phyloP scores from a whole-genome alignment of 176 grass and related monocot species.

The Carex pumila region DNA sequence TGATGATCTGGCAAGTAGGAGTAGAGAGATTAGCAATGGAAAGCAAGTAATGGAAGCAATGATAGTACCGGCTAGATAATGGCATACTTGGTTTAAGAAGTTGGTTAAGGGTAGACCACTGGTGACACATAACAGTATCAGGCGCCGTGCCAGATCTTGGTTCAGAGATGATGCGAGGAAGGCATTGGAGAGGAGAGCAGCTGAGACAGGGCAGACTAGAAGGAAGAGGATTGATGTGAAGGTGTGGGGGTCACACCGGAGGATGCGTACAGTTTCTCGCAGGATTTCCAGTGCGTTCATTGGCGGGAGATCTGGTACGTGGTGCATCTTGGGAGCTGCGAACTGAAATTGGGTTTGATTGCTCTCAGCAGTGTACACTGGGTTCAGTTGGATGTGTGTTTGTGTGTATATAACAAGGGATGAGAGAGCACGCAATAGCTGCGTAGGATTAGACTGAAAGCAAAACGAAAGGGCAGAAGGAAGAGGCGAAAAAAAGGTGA shows the following conservation, averaged over 20 bases:
- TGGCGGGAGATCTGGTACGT: constrained; percentile 26
- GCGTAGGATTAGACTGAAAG: neutral
- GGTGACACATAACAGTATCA: constrained; percentile 37
- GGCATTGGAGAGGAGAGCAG: constrained; percentile 56
- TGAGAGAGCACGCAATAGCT: neutral
- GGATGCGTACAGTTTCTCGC: constrained; percentile 76
- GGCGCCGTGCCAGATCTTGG: constrained; percentile 39
- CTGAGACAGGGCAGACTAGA: constrained; percentile 83
- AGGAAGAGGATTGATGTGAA: constrained; percentile 73
- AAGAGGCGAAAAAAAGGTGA: constrained; percentile 29
- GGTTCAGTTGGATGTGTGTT: neutral
- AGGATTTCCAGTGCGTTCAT: constrained; percentile 93
- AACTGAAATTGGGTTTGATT: constrained; percentile 4
- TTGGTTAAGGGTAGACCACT: constrained; percentile 63
- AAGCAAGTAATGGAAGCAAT: constrained; percentile 48
- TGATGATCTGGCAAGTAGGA: constrained; percentile 62
- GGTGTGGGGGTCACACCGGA: constrained; percentile 65
- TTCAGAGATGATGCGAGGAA: constrained; percentile 36
- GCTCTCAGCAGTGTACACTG: neutral
- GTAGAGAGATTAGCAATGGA: constrained; percentile 59
- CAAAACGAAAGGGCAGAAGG: constrained; percentile 16
- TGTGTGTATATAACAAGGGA: neutral
- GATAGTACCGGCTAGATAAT: constrained; percentile 60
- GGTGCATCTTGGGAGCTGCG: neutral
- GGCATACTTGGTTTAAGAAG: constrained; percentile 62